Evolutionary conservation across 768 basidiomycete genomes (phyloP).

Genomic region (Termitomyces sp.): DNA sequence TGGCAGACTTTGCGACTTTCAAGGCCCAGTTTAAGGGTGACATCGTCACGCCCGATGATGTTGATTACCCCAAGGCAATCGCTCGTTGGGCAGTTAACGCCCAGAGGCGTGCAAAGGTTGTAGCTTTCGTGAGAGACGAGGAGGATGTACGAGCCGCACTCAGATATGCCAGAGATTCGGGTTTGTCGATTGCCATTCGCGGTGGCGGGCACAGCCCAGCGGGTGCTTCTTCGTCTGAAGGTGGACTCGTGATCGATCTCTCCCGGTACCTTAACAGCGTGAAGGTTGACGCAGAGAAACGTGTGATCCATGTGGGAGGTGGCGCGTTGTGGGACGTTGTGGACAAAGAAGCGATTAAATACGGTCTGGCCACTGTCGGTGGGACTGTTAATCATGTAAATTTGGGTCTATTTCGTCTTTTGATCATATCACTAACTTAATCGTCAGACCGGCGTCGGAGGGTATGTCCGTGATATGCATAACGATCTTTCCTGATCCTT

Average conservation of each 20-base stretch:
- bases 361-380: slow-evolving; percentile 34
- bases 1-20: neutral
- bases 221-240: slow-evolving; percentile 30
- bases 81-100: slow-evolving; percentile 17
- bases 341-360: slow-evolving; percentile 28
- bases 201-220: slow-evolving; percentile 35
- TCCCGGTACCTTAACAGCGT: slow-evolving; percentile 18
- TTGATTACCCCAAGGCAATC: slow-evolving; percentile 13
- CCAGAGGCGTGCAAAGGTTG: slow-evolving; percentile 12
- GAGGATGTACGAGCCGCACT: slow-evolving; percentile 13
- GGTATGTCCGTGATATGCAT: slow-evolving; percentile 23
- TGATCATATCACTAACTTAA: neutral
- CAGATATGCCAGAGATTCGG: slow-evolving; percentile 7
- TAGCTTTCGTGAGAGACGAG: slow-evolving; percentile 14
- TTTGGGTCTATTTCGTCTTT: neutral
- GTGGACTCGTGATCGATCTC: slow-evolving; percentile 36
- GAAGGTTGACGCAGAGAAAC: slow-evolving; percentile 25
- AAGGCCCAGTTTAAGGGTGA: slow-evolving; percentile 13
- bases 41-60: slow-evolving; percentile 4
- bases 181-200: slow-evolving; percentile 25
- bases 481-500: slow-evolving; percentile 8
- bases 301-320: slow-evolving; percentile 30
- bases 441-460: slow-evolving; percentile 43
- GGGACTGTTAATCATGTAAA: slow-evolving; percentile 44
- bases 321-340: slow-evolving; percentile 34